Percentiles rank a stretch among this genome's conserved stretches.
These are phyloP conservation scores for Pythium rhizo-oryzae DNA, from an alignment of 352 stramenopile species.

Conservation along the genomic window DNA sequence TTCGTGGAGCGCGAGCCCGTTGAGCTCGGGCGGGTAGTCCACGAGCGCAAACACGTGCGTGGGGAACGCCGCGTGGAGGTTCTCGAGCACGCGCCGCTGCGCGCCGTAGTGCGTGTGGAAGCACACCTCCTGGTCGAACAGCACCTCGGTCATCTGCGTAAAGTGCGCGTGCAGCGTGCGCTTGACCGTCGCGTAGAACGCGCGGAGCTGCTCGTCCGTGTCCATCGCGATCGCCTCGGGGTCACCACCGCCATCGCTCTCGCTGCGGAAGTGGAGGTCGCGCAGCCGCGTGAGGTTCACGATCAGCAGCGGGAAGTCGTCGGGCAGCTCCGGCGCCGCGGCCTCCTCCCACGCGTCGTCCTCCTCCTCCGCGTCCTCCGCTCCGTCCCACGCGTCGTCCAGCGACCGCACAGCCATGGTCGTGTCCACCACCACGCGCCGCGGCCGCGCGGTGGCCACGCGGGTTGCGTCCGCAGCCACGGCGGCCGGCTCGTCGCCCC, in stretches of 20 bases:
- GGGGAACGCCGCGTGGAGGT: slow-evolving; percentile 29
- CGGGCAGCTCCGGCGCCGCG: slow-evolving; percentile 30
- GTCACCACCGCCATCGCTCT: not conserved
- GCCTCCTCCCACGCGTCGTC: slow-evolving; percentile 31
- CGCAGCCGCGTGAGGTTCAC: slow-evolving; percentile 40
- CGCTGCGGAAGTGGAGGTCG: slow-evolving; percentile 35
- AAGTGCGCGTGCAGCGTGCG: slow-evolving; percentile 37
- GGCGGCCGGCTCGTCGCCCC: not conserved
- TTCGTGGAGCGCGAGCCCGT: slow-evolving; percentile 63
- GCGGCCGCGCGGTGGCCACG: not conserved
- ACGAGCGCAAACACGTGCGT: slow-evolving; percentile 47
- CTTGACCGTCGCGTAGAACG: slow-evolving; percentile 36
- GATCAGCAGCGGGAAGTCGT: slow-evolving; percentile 46
- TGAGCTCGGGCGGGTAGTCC: slow-evolving; percentile 74
- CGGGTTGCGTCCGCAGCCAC: not conserved
- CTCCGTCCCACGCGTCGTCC: not conserved
- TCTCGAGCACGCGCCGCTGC: slow-evolving; percentile 31
- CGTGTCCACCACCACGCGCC: slow-evolving; percentile 25
- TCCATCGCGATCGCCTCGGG: slow-evolving; percentile 15
- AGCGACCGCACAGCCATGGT: slow-evolving; percentile 7
- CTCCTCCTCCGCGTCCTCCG: not conserved
- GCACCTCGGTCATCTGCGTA: slow-evolving; percentile 38
- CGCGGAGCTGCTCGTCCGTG: slow-evolving; percentile 31
- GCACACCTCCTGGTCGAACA: slow-evolving; percentile 43
- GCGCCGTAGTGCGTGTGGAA: slow-evolving; percentile 41